Evolutionary conservation across 345 rosid genomes (phyloP).

Genomic region (Eutrema heterophyllum): DNA sequence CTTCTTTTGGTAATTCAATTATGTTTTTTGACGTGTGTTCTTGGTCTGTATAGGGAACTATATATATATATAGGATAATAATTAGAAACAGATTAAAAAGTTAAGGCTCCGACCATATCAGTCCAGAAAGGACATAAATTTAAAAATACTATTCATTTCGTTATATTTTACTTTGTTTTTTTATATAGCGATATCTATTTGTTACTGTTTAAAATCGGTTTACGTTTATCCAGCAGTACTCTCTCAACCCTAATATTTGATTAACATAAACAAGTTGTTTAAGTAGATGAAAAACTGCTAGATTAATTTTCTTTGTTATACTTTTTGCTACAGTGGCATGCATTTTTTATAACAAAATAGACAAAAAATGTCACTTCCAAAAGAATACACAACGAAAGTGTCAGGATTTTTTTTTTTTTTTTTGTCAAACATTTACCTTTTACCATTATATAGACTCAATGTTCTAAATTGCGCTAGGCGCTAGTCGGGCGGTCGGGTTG

Average conservation of each 20-base stretch:
- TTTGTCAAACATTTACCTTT: not conserved
- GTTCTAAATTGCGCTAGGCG: too few species aligned
- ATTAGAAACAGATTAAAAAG: not conserved
- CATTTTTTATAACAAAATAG: not conserved
- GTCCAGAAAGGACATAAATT: not conserved
- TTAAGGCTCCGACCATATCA: conserved; percentile 24
- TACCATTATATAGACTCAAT: too few species aligned
- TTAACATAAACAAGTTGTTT: not conserved
- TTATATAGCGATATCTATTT: not conserved
- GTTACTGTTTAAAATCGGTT: not conserved
- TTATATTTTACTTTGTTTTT: not conserved
- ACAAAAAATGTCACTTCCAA: not conserved
- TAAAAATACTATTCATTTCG: not conserved
- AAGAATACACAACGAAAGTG: not conserved
- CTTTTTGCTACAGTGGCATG: not conserved
- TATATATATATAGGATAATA: not conserved
- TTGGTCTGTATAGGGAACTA: not conserved
- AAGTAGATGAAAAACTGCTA: not conserved
- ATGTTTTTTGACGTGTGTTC: not conserved
- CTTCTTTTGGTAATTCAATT: not conserved
- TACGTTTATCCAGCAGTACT: not conserved
- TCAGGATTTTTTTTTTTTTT: too few species aligned
- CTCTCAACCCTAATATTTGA: not conserved
- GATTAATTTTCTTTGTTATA: not conserved
- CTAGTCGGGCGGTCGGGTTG: too few species aligned